These are phyloP conservation scores for Fusarium dlaminii DNA, from an alignment of 2,329 filamentous ascomycete genomes.

Conservation along the genomic window DNA sequence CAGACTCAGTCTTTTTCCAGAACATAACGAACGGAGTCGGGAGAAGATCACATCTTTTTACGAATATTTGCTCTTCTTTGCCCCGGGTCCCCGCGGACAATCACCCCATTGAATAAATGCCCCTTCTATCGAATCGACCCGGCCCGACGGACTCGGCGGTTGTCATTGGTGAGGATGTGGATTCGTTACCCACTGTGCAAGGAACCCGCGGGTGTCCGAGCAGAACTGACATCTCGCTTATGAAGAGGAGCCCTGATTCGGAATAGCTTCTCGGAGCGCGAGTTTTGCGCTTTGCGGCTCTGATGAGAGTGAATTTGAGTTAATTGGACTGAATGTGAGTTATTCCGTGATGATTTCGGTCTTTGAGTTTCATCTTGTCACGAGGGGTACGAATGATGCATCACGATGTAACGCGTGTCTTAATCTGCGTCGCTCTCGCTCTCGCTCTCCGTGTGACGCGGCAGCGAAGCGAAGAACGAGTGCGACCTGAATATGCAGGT, in stretches of 20 bases:
- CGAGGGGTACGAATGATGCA: background rate
- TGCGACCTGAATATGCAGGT: background rate
- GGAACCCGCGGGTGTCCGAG: slow-evolving; percentile 24
- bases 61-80: background rate
- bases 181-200: background rate
- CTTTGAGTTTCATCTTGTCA: background rate
- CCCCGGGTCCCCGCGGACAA: background rate
- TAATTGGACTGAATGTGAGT: background rate
- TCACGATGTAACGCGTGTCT: background rate
- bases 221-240: slow-evolving; percentile 15
- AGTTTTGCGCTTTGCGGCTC: background rate
- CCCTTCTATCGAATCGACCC: background rate
- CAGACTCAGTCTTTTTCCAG: background rate
- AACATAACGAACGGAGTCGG: background rate
- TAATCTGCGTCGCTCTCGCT: background rate
- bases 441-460: background rate
- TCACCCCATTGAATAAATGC: background rate
- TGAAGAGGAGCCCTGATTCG: slow-evolving; percentile 1
- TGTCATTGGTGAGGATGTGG: background rate
- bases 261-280: background rate
- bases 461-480: background rate
- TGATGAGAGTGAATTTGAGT: background rate
- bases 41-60: background rate
- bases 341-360: background rate
- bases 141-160: slow-evolving; percentile 11